Evolutionary conservation across 1,139 yeast genomes (phyloP), one percentile per base, ranked within the genome.

Genomic region (Suhomyces panamericanus): DNA sequence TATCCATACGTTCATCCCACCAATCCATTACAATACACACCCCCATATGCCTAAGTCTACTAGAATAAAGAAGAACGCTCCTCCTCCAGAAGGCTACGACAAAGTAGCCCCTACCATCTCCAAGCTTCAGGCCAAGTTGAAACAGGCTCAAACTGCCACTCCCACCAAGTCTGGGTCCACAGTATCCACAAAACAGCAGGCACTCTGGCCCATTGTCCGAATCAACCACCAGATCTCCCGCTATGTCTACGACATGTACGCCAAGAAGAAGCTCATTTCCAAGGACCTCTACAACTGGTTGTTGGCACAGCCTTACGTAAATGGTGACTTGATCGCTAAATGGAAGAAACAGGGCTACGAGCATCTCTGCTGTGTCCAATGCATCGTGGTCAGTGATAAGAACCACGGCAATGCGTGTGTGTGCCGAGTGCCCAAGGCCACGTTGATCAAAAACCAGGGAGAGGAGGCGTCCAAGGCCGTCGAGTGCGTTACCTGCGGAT

Each of bases 281-380:
- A 66, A 71, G 38, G 84, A 83, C 35, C 69, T 90, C n/a, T 90
- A 88, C 61, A 82, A 83, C 38, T 90, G 93, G 88, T 68, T 90
- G 22, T 57, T 88, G 43, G 77, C 78, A 51, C 83, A 87, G 56
- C 78, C 81, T 46, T 80, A 81, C 54, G 87, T 80, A 2, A 93
- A 90, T 59, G 80, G 73, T 6, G 77, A 80, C 36, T 68, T 90
- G 48, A 87, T 90, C 32, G 95, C 96, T 30, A 90, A 90, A 62
- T 90, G 97, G 97, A 83, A 83, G 63, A 89, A 87, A 59, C 84
- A 81, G 58, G 97, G 97, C 8, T 90, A 90, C 63, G 97, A 90
- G 60, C 79, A 85, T 48, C 67, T 90, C 44, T 90, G 98, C 58
- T 90, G 98, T 60, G 64, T 90, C 49, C 77, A 80, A 52, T 90